Conservation (phyloP, 75 land plant genomes). For the Pinus albicaulis region DNA sequence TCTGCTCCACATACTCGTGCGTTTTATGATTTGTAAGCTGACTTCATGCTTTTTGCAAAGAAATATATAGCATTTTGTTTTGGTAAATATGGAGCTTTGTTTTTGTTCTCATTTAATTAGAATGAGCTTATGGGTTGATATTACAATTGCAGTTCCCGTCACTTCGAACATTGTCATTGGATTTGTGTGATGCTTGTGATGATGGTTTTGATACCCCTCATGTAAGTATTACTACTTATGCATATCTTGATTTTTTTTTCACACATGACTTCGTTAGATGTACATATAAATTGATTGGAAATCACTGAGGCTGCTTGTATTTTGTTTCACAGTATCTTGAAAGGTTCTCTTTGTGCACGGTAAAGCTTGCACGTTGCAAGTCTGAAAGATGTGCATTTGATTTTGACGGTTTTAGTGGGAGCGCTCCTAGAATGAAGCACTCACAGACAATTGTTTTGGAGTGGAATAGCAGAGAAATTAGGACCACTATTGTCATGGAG, state of each 20-base stretch:
- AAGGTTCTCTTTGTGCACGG: slow-evolving; percentile 29
- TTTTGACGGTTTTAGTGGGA: background rate
- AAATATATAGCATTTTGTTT: background rate
- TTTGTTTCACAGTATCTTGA: slow-evolving; percentile 22
- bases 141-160: slow-evolving; percentile 34
- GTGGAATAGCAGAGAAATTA: slow-evolving; percentile 25
- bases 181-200: slow-evolving; percentile 52
- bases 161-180: slow-evolving; percentile 45
- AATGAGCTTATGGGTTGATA: background rate
- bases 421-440: background rate
- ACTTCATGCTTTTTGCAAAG: background rate
- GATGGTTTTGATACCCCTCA: slow-evolving; percentile 37
- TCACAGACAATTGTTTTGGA: slow-evolving; percentile 29
- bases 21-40: background rate
- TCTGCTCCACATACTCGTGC: background rate
- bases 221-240: slow-evolving; percentile 24
- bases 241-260: background rate
- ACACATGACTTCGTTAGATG: background rate
- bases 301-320: background rate
- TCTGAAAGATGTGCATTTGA: slow-evolving; percentile 15
- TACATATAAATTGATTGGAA: background rate
- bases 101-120: background rate
- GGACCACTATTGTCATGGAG: slow-evolving; percentile 41
- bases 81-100: background rate
- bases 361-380: slow-evolving; percentile 47